These are phyloP conservation scores for Theobroma cacao DNA, from an alignment of 345 rosid species.

Conservation along the genomic window DNA sequence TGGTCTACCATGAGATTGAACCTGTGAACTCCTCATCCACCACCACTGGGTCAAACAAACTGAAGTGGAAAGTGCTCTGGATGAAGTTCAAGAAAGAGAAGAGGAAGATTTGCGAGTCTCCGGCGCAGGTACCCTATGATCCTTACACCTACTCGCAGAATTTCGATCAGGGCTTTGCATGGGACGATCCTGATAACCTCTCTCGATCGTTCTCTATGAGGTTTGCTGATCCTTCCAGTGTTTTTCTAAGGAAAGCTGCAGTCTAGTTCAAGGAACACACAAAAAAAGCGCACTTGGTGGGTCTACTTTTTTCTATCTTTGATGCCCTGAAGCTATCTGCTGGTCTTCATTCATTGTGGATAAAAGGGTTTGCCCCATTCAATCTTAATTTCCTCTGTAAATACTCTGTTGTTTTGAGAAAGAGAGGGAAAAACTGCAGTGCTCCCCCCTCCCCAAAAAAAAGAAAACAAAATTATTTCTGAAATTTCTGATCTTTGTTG, in stretches of 20 bases:
- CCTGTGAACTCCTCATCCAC: conserved; percentile 6
- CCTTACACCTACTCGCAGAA: conserved; percentile 38
- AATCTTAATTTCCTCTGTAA: neutral
- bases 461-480: neutral
- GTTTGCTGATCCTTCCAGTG: conserved; percentile 33
- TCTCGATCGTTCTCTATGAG: conserved; percentile 46
- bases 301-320: neutral
- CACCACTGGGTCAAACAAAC: conserved; percentile 15
- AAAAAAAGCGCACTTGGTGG: neutral
- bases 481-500: neutral
- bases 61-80: conserved; percentile 36
- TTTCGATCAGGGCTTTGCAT: conserved; percentile 44
- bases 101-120: conserved; percentile 23
- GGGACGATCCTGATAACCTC: conserved; percentile 43
- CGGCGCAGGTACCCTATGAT: conserved; percentile 32
- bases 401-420: neutral
- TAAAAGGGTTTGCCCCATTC: neutral
- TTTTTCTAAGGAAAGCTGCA: conserved; percentile 8
- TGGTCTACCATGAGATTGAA: neutral
- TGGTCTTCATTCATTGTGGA: neutral
- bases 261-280: neutral
- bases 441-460: neutral
- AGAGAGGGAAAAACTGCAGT: neutral
- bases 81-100: conserved; percentile 36
- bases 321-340: neutral